A percentile compares a stretch with the other conserved stretches of the same genome.
Evolutionary conservation across 2,329 filamentous ascomycete species (phyloP).

Genomic region (Harringtonia aguacate): DNA sequence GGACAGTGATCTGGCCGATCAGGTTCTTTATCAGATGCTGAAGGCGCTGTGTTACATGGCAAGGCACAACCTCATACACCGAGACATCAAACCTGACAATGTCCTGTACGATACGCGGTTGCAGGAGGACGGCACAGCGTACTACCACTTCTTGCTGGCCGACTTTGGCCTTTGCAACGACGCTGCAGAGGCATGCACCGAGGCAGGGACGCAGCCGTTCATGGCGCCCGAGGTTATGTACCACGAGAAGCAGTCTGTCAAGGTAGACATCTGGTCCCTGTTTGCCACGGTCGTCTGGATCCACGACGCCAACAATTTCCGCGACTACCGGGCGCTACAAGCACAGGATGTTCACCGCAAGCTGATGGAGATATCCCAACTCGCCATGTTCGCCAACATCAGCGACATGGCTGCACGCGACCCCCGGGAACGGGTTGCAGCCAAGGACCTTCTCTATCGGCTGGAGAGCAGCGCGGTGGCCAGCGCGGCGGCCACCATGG

Average conservation of each 20-base stretch:
- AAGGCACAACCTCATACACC: constrained; percentile 69
- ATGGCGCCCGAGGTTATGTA: constrained; percentile 19
- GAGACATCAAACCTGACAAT: constrained; percentile 96
- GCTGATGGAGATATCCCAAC: constrained; percentile 5
- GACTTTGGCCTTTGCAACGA: constrained; percentile 88
- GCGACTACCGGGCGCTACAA: constrained; percentile 3
- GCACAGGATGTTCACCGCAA: constrained; percentile 9
- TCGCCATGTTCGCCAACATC: neutral
- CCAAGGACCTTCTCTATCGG: neutral
- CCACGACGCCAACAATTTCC: constrained; percentile 11
- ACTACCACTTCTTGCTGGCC: constrained; percentile 67
- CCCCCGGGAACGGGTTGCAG: constrained; percentile 1
- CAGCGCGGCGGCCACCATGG: too few relatives aligned
- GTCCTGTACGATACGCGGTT: constrained; percentile 65
- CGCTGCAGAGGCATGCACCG: constrained; percentile 12
- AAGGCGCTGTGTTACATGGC: constrained; percentile 14
- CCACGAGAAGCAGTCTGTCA: constrained; percentile 11
- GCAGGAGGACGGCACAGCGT: constrained; percentile 9
- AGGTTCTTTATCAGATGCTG: constrained; percentile 13
- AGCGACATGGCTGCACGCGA: constrained; percentile 1
- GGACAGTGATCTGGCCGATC: neutral
- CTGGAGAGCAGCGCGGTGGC: neutral
- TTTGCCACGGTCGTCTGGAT: constrained; percentile 20
- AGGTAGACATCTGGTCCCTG: constrained; percentile 21
- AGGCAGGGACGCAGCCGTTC: constrained; percentile 16